Base-by-base conservation (phyloP, 164 flowering plant genomes). In the Malania oleifera region DNA sequence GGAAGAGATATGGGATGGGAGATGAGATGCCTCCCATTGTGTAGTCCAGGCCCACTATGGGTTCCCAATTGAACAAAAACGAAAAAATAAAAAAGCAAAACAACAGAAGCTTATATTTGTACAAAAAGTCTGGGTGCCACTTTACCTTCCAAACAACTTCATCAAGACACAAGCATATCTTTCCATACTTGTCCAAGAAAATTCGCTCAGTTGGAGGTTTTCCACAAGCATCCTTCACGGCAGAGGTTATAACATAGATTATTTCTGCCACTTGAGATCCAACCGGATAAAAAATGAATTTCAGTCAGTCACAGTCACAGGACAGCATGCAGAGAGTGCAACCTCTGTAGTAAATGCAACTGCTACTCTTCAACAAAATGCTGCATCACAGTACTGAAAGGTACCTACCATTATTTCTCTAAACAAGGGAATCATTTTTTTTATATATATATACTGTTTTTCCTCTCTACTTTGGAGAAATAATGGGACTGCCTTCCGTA, bases 131-230 rank as follows among this genome's bases (percentile, higher is more conserved):
- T 1, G 10, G 41, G 20, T 54, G 46, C 40, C 0, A 46, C 2
- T 70, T 67, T 61, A 91, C 97, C 89, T 73, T 80, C 89, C 96
- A 91, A n/a, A 91, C 91, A 57, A 91, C 79, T 75, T 91, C 97
- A 77, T 91, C 97, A 45, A 91, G 70, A 56, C 96, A 86, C 73
- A 91, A 62, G 70, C 97, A 91, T 54, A 87, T 86, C 77, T 65
- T 91, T 58, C 97, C 97, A 54, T 91, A 87, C 72, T 87, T 91
- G 52, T 91, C 97, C 22, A 91, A 80, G 59, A 91, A 91, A 55
- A 90, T 73, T 59, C 97, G 97, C 77, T 93, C 99, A 12, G 87
- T 83, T 29, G 99, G 99, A 53, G 83, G 80, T 70, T 93, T 93
- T 35, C 99, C 97, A 53, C 97, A 93, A 15, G 81, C 89, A 75